Evolutionary conservation across 306 rosid species (phyloP), one percentile per base, ranked within the genome.

Genomic region (Sesbania bispinosa): DNA sequence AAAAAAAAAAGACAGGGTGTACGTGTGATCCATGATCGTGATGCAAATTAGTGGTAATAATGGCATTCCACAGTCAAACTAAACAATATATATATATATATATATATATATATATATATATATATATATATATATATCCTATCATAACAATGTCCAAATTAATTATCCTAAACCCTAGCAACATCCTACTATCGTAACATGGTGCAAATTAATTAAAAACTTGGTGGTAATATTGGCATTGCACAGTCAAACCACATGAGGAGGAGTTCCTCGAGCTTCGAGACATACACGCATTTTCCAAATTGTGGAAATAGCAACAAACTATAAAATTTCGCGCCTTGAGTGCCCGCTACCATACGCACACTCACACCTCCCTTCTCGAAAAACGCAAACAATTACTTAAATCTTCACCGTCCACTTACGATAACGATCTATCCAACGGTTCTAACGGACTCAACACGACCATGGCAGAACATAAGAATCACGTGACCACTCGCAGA

Each of bases 291-390:
- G 61, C 33, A 53, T 62, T 60, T 77, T 19, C 15, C 26, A 60
- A 60, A 60, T 52, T 47, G 71, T 81, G 73, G 73, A 35, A 76
- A 52, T 32, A 46, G 29, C 78, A 32, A 27, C 26, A 1, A 58
- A 69, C 73, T 21, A 66, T 59, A 14, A 62, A 78, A 53, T 67
- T 83, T 83, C 83, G 92, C 92, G 89, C 95, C 88, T 62, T 15
- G 8, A 15, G 62, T 42, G 43, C 38, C 54, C 73, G 15, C 57
- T 67, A 55, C 48, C 27, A 42, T 64, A 72, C 71, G 64, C 45
- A 39, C 66, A 52, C 79, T 45, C 48, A 67, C 46, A 20, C 23
- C 20, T 69, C 41, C 24, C 13, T 54, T 45, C 67, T 62, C 32
- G 4, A 3, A 1, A 10, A 64, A 11, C 57, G 4, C 27, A 6